Evolutionary conservation across 768 basidiomycete genomes (phyloP).

Genomic region (Coprinopsis strossmayeri): DNA sequence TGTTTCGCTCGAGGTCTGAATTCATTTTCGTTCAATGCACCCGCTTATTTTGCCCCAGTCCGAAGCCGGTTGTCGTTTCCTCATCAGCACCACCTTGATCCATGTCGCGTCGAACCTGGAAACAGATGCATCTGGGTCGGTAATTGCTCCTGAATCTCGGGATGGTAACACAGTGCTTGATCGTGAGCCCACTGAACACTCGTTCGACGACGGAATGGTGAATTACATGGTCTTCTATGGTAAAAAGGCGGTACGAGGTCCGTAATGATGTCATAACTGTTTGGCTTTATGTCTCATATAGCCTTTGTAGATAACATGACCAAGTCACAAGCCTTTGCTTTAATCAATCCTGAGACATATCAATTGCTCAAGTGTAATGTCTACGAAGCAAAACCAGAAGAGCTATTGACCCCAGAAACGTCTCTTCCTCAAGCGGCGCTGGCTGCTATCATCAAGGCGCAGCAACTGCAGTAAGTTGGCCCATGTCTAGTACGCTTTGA

Average conservation of each 20-base stretch:
- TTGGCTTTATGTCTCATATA: constrained; percentile 5
- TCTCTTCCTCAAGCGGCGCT: constrained; percentile 13
- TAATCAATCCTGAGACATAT: constrained; percentile 11
- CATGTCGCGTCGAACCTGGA: constrained; percentile 15
- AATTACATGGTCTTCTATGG: constrained; percentile 13
- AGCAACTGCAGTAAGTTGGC: constrained; percentile 8
- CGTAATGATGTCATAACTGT: not conserved
- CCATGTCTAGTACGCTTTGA: constrained; percentile 4
- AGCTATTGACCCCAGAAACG: constrained; percentile 8
- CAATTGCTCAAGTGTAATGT: constrained; percentile 13
- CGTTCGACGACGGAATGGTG: constrained; percentile 11
- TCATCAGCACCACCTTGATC: constrained; percentile 13
- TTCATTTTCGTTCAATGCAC: not conserved
- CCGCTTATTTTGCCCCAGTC: constrained; percentile 10
- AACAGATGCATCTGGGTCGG: constrained; percentile 10
- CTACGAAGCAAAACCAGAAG: constrained; percentile 15
- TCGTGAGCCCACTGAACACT: constrained; percentile 6
- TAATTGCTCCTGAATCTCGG: constrained; percentile 11
- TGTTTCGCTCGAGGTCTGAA: constrained; percentile 13
- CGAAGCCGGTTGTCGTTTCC: constrained; percentile 14
- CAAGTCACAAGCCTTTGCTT: constrained; percentile 12
- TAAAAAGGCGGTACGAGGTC: constrained; percentile 12
- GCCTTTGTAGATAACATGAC: constrained; percentile 11
- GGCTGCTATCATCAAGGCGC: constrained; percentile 12
- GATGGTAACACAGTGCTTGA: constrained; percentile 4